Percentiles rank a stretch among this genome's conserved stretches.
Evolutionary conservation across 2,329 filamentous ascomycete species (phyloP).

Genomic region (Fusarium sulawesiense): DNA sequence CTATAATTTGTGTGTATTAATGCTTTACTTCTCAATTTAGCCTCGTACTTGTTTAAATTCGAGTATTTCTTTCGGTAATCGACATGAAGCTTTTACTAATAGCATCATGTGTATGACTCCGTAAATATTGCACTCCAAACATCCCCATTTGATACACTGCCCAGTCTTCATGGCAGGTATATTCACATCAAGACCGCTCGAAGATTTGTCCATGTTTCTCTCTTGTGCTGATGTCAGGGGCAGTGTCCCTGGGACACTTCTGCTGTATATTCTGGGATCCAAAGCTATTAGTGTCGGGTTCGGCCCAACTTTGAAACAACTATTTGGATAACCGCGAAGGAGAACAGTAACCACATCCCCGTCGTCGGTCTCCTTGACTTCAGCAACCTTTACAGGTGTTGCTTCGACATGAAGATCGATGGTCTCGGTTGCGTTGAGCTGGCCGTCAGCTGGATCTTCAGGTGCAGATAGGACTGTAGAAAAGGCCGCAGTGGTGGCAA

Average conservation of each 20-base stretch:
- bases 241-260: not conserved
- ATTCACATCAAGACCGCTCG: not conserved
- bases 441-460: not conserved
- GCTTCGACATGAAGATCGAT: too few relatives aligned
- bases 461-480: not conserved
- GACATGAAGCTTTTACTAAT: not conserved
- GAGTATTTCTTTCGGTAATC: too few relatives aligned
- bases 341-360: not conserved
- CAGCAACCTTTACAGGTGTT: too few relatives aligned
- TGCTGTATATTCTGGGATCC: not conserved
- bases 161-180: not conserved
- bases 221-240: not conserved
- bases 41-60: too few relatives aligned
- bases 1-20: too few relatives aligned
- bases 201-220: not conserved
- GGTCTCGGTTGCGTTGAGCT: not conserved
- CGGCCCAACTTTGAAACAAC: too few relatives aligned
- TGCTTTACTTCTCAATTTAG: too few relatives aligned
- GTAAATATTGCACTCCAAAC: not conserved
- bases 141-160: not conserved
- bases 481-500: not conserved
- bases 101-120: not conserved
- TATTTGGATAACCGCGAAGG: not conserved
- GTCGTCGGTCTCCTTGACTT: not conserved
- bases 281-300: not conserved